A percentile compares a stretch with the other conserved stretches of the same genome.
These are phyloP conservation scores for Colletotrichum sp. DNA, from an alignment of 2,329 filamentous ascomycete species.

Conservation along the genomic window DNA sequence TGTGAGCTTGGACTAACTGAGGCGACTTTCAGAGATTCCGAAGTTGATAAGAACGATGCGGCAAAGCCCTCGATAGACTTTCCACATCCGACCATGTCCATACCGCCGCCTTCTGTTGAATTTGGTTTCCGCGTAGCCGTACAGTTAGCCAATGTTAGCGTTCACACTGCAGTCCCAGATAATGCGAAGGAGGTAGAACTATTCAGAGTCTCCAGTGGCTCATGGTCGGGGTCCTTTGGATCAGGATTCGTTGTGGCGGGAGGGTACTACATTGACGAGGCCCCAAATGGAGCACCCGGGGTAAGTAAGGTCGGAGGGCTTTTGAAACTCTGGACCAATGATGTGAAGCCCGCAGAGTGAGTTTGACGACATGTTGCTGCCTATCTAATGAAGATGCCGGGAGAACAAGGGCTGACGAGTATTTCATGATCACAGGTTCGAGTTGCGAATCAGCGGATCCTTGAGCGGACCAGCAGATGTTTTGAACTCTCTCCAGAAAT, in stretches of 20 bases:
- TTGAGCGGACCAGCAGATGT: conserved; percentile 48
- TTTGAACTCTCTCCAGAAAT: conserved; percentile 40
- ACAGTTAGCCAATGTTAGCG: not conserved
- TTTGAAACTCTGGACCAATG: conserved; percentile 27
- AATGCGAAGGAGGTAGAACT: conserved; percentile 40
- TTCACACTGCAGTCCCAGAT: not conserved
- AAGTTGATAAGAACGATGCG: not conserved
- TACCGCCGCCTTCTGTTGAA: conserved; percentile 49
- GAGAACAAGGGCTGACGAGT: accelerated
- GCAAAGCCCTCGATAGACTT: conserved; percentile 8
- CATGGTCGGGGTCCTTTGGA: conserved; percentile 55
- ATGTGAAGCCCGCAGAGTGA: not conserved
- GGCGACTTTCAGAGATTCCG: accelerated
- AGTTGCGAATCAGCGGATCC: conserved; percentile 43
- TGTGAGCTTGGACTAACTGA: not conserved
- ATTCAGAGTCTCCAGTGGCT: conserved; percentile 49
- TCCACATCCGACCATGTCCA: conserved; percentile 42
- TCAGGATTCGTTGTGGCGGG: conserved; percentile 50
- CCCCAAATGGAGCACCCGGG: not conserved
- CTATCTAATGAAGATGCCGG: accelerated
- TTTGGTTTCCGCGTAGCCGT: conserved; percentile 56
- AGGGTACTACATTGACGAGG: conserved; percentile 9
- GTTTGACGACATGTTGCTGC: not conserved
- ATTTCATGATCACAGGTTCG: not conserved
- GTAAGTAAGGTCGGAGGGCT: not conserved